phyloP scores from a whole-genome alignment of 2,329 filamentous ascomycete genomes.

The Neophaeococcomyces mojaviensis region DNA sequence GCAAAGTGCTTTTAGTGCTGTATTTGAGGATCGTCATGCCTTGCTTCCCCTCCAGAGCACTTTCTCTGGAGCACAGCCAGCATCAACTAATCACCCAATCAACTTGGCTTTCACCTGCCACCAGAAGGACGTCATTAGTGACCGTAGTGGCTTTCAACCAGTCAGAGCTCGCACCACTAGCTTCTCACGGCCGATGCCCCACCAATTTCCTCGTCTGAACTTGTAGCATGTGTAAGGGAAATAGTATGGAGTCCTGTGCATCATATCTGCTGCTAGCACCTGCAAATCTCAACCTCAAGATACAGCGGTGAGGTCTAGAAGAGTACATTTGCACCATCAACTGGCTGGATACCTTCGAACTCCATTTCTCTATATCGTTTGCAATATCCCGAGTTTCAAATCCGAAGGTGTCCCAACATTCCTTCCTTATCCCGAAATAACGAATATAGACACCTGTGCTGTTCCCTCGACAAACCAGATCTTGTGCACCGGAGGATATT shows the following conservation, averaged over 20 bases:
- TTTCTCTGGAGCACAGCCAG: neutral
- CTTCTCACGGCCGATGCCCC: slow-evolving; percentile 1
- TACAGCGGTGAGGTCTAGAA: too few species aligned
- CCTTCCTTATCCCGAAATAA: neutral
- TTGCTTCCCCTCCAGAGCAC: neutral
- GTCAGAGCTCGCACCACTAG: slow-evolving; percentile 3
- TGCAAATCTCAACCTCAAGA: neutral
- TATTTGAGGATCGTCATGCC: too few species aligned
- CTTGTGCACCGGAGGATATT: too few species aligned
- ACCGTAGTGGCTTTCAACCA: neutral
- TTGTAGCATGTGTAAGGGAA: slow-evolving; percentile 5
- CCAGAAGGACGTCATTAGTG: neutral
- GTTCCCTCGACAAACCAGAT: too few species aligned
- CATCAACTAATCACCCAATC: slow-evolving; percentile 3
- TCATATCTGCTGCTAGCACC: neutral
- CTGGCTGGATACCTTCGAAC: neutral
- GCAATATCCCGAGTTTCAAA: neutral
- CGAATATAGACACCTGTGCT: neutral
- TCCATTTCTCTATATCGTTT: neutral
- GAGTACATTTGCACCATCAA: neutral
- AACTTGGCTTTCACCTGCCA: neutral
- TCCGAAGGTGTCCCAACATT: slow-evolving; percentile 4
- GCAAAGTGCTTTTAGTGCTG: too few species aligned
- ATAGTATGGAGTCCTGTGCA: neutral
- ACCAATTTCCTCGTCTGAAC: slow-evolving; percentile 4